Evolutionary conservation across 306 rosid species (phyloP), one percentile per base, ranked within the genome.

Genomic region (Clitoria ternatea): DNA sequence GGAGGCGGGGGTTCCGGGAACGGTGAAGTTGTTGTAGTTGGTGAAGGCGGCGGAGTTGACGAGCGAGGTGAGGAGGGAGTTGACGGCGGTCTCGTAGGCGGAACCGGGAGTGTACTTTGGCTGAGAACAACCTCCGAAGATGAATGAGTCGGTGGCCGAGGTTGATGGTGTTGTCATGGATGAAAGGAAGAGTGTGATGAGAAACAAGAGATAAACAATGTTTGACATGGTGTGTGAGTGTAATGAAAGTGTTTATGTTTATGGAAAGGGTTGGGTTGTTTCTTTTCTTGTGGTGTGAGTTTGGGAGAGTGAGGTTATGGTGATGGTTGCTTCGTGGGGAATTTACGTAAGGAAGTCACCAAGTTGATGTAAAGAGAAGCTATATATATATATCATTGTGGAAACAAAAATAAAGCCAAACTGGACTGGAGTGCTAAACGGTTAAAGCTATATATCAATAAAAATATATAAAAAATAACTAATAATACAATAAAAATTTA

Each of bases 51-150:
- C 96, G 0, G 91, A 77, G 81, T 86, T 91, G 63, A 86, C 82
- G 0, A 91, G 66, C 4, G 99, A 87, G 23, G 96, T 76, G 61
- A 95, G 88, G 23, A 89, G 20, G 3, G 97, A 89, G 84, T 91
- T 87, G 7, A 89, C 74, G 49, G 43, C 69, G 5, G 61, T 68
- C 66, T 91, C 97, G 45, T 87, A 89, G 6, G 86, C 11, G 0
- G 96, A 80, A 0, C 83, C 96, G 0, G 91, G 86, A 1, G 50
- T 20, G 83, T 60, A 89, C 78, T 91, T 95, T 0, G 45, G 30
- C 70, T 77, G 87, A 7, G 99, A 84, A 44, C 99, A 95, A 14
- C 96, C 99, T 0, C 89, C 90, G 73, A 81, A 95, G 77, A 95
- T 65, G 81, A 85, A 95, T 15, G 89, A 23, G 1, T 82, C 75